Percentiles rank a stretch among this genome's conserved stretches.
Evolutionary conservation across 2,329 filamentous ascomycete genomes (phyloP).

Genomic region (Xylariaceae sp.): DNA sequence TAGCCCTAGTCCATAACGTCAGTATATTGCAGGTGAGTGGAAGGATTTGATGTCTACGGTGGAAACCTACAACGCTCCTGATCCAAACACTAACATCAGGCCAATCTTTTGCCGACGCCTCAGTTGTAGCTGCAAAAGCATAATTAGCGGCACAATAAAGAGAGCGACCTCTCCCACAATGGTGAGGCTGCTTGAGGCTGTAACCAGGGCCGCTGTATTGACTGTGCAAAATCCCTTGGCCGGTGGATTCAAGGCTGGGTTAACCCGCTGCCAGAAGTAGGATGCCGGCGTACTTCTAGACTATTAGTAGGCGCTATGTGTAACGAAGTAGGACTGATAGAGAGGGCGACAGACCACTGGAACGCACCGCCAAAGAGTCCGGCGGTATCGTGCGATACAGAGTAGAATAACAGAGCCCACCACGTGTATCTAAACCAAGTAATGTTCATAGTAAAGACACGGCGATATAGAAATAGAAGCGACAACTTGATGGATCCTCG

Average conservation of each 20-base stretch:
- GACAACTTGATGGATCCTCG: neutral
- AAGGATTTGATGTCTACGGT: neutral
- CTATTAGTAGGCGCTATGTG: neutral
- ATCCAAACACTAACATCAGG: constrained; percentile 1
- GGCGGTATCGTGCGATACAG: neutral
- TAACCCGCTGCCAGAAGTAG: constrained; percentile 1
- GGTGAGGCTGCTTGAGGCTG: neutral
- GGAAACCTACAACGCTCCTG: neutral
- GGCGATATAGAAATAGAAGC: neutral
- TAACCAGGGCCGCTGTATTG: neutral
- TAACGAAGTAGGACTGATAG: neutral
- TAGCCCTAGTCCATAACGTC: neutral
- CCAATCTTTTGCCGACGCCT: neutral
- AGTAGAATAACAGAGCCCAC: neutral
- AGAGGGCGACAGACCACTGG: neutral
- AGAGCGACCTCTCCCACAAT: neutral
- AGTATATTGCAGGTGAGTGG: neutral
- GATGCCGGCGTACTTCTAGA: neutral
- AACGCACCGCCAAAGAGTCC: neutral
- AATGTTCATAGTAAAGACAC: neutral
- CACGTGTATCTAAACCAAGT: constrained; percentile 1
- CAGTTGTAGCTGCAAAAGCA: constrained; percentile 1
- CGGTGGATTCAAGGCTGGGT: neutral
- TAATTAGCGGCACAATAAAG: neutral
- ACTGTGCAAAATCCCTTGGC: constrained; percentile 1